A percentile compares a stretch with the other conserved stretches of the same genome.
Evolutionary conservation across 495 filamentous ascomycete species (phyloP).

Genomic region (Haplographium delicatum): DNA sequence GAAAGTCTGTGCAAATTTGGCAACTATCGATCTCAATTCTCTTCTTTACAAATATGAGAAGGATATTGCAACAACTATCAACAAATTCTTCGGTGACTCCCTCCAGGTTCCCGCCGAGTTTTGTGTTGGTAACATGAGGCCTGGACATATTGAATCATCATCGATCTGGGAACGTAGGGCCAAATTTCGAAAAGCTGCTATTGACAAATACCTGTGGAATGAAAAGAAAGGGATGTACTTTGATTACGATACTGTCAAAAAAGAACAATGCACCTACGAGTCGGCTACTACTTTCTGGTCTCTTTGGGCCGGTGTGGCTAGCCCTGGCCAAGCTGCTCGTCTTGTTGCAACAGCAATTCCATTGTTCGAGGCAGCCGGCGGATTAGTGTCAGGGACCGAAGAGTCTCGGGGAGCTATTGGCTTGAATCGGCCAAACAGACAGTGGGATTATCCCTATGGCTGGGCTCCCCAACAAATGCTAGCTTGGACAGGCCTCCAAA

Average conservation of each 20-base stretch:
- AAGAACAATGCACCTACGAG: constrained; percentile 74
- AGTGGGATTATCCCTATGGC: constrained; percentile 98
- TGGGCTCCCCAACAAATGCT: constrained; percentile 99
- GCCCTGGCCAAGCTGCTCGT: constrained; percentile 68
- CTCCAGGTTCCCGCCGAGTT: constrained; percentile 76
- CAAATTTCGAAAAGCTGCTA: constrained; percentile 67
- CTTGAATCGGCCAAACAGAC: constrained; percentile 80
- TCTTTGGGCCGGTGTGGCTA: constrained; percentile 86
- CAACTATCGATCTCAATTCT: constrained; percentile 91
- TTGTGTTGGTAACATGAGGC: constrained; percentile 51
- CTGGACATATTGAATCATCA: constrained; percentile 68
- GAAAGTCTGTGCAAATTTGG: constrained; percentile 77
- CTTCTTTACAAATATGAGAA: constrained; percentile 93
- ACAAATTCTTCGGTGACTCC: constrained; percentile 71
- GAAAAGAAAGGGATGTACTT: constrained; percentile 90
- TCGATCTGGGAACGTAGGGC: constrained; percentile 83
- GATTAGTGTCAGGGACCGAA: constrained; percentile 84
- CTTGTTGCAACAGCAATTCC: constrained; percentile 76
- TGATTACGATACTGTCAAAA: constrained; percentile 84
- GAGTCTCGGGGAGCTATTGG: constrained; percentile 74
- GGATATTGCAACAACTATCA: constrained; percentile 82
- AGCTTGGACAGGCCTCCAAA: constrained; percentile 85
- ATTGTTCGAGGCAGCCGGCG: constrained; percentile 79
- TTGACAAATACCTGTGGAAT: constrained; percentile 90
- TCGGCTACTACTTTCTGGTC: constrained; percentile 92